Evolutionary conservation across 2,329 filamentous ascomycete genomes (phyloP), one percentile per base, ranked within the genome.

Genomic region (Calycina herbarum): DNA sequence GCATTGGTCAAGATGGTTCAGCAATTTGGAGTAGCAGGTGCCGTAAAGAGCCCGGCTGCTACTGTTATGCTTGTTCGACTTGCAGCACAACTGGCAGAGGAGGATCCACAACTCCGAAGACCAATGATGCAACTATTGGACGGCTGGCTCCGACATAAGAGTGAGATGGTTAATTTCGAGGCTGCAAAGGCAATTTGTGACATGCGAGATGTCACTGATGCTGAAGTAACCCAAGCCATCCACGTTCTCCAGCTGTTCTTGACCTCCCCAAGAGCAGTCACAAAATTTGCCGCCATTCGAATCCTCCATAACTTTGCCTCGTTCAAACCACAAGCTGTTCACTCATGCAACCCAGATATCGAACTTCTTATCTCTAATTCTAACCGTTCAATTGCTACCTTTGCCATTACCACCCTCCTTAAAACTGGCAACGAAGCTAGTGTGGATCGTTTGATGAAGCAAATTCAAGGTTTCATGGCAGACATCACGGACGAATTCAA

Each of bases 1-100:
- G 94, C 95, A 27, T 82, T 99, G 73, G 94, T 98, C 67, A 99
- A 99, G 86, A 98, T 99, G 95, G 94, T 99, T n/a, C 95, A 99
- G 82, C 95, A 99, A 79, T 98, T 97, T 77, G 93, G 93, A 62
- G 89, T 90, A 62, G 87, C 93, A 17, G 95, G 95, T 66, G 93
- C 93, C 11, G 90, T 98, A 68, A 98, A 97, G 87, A 97, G 92
- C 79, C 93, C 95, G 24, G 92, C 94, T 67, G 95, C 94, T 40
- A 90, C 94, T 66, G 88, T 99, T 61, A 89, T 99, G 86, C 85
- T 99, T 33, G 95, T 99, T 64, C 87, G 95, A 72, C 82, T 99
- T 70, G 95, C 95, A 40, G 92, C 94, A 54, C 95, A 97, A 82
- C 83, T 99, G 68, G 94, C 94, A 38, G 93, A 97, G 77, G 95